These are phyloP conservation scores for Chlorella sp. DNA, from an alignment of 139 green algal genomes.

Conservation along the genomic window DNA sequence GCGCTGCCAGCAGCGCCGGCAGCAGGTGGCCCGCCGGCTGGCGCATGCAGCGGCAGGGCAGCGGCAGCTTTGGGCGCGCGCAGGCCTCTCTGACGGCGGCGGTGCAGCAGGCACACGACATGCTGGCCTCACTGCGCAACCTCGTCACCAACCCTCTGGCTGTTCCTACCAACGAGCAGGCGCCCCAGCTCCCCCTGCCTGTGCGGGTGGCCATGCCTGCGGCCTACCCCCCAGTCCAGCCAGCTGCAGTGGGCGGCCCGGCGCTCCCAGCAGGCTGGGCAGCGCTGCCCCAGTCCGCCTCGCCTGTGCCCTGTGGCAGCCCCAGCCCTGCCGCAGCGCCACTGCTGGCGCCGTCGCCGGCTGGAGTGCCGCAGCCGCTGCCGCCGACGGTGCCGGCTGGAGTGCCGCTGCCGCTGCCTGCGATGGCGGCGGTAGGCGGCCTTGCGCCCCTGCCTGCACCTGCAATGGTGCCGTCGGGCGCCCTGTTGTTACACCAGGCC, in stretches of 20 bases:
- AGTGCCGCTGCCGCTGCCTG: too few species aligned
- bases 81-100: neutral
- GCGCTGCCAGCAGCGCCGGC: slow-evolving; percentile 2
- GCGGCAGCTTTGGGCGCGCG: neutral
- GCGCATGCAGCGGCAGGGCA: neutral
- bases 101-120: neutral
- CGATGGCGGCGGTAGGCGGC: too few species aligned
- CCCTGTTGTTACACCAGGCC: too few species aligned
- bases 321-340: neutral
- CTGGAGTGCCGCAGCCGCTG: neutral
- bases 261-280: too few species aligned
- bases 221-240: too few species aligned
- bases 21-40: neutral
- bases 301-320: neutral
- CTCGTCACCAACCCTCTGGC: slow-evolving; percentile 18
- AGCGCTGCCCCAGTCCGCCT: neutral
- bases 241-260: too few species aligned
- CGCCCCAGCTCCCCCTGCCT: neutral
- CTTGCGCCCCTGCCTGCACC: too few species aligned
- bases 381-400: neutral
- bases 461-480: too few species aligned
- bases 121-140: neutral
- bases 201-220: neutral
- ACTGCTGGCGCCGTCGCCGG: neutral
- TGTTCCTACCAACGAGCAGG: neutral